Evolutionary conservation across 2,329 filamentous ascomycete species (phyloP), one percentile per base, ranked within the genome.

Genomic region (Fusarium musae): DNA sequence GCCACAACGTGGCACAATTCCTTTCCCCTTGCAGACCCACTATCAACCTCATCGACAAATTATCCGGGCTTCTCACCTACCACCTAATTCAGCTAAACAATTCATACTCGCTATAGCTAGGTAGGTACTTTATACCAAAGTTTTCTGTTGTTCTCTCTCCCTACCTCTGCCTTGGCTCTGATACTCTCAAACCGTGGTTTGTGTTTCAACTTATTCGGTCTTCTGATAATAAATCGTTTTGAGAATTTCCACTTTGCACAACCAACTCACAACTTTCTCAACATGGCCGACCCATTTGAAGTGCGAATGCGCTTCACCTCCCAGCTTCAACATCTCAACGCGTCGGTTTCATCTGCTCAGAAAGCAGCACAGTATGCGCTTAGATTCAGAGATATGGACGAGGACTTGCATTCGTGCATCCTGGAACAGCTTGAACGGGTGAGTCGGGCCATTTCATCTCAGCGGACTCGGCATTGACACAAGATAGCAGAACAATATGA

Each of bases 351-450:
- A 19, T 96, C 95, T 19, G 93, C 95, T 4, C 93, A 96, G 79
- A 98, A 98, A 84, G 94, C 95, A 6, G 96, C 96, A 34, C 92
- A 95, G 81, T 99, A 97, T 91, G 96, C 96, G 19, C 88, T 99
- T 71, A 97, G 95, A 83, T 93, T 97, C 84, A 91, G 91, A 74
- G 95, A 98, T 78, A 94, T 97, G 91, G 94, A 97, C 80, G 97
- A 99, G 85, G 96, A 99, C 83, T 85, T 99, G 77, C 96, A 99
- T 82, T 97, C 93, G 26, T 99, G 97, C 83, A 98, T 99, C 78
- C 84, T 99, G 47, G 96, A 99, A 84, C 96, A 98, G 82, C 88
- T 99, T 36, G 96, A 98, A 82, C 89, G 91, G 78, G 93, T 94
- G 75, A 52, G 61, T 71, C 37, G 37, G 23, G 37, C 37, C 56